phyloP scores from a whole-genome alignment of 768 basidiomycete species.

The Pleurotus salmoneostramineus region DNA sequence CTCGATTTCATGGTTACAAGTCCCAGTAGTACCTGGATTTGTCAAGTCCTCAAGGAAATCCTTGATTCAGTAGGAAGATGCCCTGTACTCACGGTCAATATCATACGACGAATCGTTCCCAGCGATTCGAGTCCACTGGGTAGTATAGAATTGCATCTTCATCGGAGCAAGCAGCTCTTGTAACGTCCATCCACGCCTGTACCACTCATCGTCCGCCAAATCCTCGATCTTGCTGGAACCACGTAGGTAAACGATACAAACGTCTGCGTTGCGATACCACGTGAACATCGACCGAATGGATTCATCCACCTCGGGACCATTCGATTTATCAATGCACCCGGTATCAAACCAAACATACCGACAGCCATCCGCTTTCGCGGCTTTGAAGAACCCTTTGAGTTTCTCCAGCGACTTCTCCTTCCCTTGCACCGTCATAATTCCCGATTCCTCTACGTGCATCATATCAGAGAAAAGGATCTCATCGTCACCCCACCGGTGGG shows the following conservation, averaged over 20 bases:
- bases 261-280: neutral
- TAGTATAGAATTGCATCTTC: neutral
- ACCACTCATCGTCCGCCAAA: neutral
- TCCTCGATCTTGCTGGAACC: neutral
- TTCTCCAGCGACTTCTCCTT: neutral
- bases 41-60: too few species aligned
- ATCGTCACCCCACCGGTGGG: neutral
- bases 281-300: constrained; percentile 2
- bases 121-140: neutral
- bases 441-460: neutral
- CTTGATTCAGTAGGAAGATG: too few species aligned
- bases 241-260: neutral
- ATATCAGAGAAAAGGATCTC: neutral
- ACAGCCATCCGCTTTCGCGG: neutral
- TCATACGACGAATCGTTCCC: neutral
- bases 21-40: too few species aligned
- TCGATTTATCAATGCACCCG: neutral
- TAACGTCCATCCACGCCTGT: neutral
- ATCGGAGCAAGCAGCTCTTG: neutral
- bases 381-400: neutral
- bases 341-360: constrained; percentile 1
- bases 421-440: neutral
- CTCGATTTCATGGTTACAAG: too few species aligned
- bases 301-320: neutral
- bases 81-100: neutral